These are phyloP conservation scores for Neurospora sp. DNA, from an alignment of 495 filamentous ascomycete species.

Conservation along the genomic window DNA sequence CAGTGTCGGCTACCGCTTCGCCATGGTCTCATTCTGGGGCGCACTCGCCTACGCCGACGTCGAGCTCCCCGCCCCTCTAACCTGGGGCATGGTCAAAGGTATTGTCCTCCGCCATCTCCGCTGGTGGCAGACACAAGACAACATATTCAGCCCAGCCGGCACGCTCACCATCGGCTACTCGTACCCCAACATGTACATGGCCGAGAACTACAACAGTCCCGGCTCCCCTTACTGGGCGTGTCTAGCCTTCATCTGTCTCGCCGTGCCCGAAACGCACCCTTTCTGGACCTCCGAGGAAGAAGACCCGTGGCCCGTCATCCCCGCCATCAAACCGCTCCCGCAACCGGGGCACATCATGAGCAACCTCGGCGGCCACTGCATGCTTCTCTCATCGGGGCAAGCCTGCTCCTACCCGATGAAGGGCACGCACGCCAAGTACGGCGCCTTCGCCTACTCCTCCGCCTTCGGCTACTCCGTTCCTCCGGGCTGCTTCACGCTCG, in stretches of 20 bases:
- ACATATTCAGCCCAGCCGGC: constrained; percentile 64
- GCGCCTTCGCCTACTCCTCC: constrained; percentile 65
- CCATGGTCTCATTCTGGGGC: constrained; percentile 76
- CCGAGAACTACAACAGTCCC: constrained; percentile 75
- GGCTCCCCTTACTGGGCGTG: constrained; percentile 64
- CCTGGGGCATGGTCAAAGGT: constrained; percentile 70
- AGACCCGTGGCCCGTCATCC: constrained; percentile 45
- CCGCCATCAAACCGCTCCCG: constrained; percentile 43
- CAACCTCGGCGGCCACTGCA: constrained; percentile 54
- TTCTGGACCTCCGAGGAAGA: constrained; percentile 64
- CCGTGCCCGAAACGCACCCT: constrained; percentile 54
- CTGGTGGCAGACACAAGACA: constrained; percentile 65
- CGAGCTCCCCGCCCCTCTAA: constrained; percentile 57
- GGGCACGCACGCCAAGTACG: constrained; percentile 74
- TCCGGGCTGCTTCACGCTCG: constrained; percentile 62
- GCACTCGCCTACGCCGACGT: constrained; percentile 65
- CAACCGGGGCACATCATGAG: constrained; percentile 62
- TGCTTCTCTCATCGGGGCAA: constrained; percentile 65
- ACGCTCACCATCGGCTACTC: constrained; percentile 69
- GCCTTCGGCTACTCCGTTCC: constrained; percentile 69
- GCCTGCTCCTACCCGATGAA: constrained; percentile 71
- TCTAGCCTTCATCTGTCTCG: constrained; percentile 63
- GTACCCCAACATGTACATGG: constrained; percentile 68
- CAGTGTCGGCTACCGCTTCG: constrained; percentile 68
- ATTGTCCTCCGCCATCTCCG: constrained; percentile 62